A percentile compares a stretch with the other conserved stretches of the same genome.
Conservation (phyloP, 2,329 filamentous ascomycete genomes). For the Fusarium equiseti region DNA sequence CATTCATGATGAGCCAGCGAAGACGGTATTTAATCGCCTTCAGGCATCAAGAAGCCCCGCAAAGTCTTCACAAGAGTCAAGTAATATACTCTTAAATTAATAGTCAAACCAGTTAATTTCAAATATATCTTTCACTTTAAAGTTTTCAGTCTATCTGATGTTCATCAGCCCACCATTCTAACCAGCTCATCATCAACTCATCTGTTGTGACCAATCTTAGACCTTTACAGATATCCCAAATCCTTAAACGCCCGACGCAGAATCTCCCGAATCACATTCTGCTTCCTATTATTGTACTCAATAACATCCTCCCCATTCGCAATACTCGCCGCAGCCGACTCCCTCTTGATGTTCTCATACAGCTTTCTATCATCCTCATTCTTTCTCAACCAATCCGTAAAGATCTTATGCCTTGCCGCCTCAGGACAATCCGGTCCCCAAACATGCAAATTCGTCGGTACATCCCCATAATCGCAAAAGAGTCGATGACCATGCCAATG, state of each 20-base stretch:
- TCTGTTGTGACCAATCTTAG: no score
- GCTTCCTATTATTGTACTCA: conserved; percentile 58
- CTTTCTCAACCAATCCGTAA: conserved; percentile 58
- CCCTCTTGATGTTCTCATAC: conserved; percentile 48
- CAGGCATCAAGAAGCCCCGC: not conserved
- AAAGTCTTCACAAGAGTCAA: accelerated
- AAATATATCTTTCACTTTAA: not conserved
- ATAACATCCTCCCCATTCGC: conserved; percentile 48
- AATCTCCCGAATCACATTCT: conserved; percentile 56
- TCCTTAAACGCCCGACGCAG: conserved; percentile 46
- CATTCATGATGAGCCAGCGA: not conserved
- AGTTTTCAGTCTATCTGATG: not conserved
- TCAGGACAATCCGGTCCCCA: conserved; percentile 59
- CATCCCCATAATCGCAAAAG: conserved; percentile 54
- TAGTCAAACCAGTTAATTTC: no score
- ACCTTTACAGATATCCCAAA: conserved; percentile 32
- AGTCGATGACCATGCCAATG: conserved; percentile 63
- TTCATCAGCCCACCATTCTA: accelerated
- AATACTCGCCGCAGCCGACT: not conserved
- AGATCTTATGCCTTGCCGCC: conserved; percentile 57
- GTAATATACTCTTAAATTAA: not conserved
- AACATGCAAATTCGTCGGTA: conserved; percentile 61
- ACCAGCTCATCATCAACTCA: not conserved
- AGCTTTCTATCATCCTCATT: conserved; percentile 54
- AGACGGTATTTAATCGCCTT: accelerated